These are phyloP conservation scores for Globisporangium ultimum DNA, from an alignment of 352 stramenopile genomes.

Conservation along the genomic window DNA sequence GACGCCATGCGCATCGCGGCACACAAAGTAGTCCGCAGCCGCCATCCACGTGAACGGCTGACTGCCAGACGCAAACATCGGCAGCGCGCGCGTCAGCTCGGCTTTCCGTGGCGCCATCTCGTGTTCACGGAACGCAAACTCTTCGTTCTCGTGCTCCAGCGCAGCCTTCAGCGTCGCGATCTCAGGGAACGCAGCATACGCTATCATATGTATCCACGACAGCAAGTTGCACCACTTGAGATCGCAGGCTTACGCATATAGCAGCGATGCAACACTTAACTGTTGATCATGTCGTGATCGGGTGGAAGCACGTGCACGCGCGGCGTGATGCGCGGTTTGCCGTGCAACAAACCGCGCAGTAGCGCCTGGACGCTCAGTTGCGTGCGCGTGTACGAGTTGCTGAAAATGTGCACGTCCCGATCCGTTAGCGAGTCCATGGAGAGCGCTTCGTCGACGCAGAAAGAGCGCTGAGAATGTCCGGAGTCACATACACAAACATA, in stretches of 20 bases:
- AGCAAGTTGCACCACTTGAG: no score
- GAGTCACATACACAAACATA: no score
- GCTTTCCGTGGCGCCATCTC: constrained; percentile 48
- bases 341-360: constrained; percentile 40
- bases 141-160: constrained; percentile 48
- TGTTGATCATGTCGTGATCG: constrained; percentile 79
- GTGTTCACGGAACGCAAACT: constrained; percentile 43
- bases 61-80: constrained; percentile 32
- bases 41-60: constrained; percentile 68
- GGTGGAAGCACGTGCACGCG: constrained; percentile 54
- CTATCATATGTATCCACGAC: constrained; percentile 16
- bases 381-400: constrained; percentile 75
- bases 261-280: no score
- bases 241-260: no score
- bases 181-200: constrained; percentile 60
- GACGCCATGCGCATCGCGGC: constrained; percentile 47
- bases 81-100: constrained; percentile 52
- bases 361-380: constrained; percentile 73
- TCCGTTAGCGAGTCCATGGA: constrained; percentile 28
- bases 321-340: constrained; percentile 30
- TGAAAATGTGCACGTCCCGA: constrained; percentile 52
- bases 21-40: constrained; percentile 73
- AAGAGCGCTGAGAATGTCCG: constrained; percentile 20
- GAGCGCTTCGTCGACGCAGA: constrained; percentile 41
- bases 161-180: constrained; percentile 50